A percentile compares a stretch with the other conserved stretches of the same genome.
Evolutionary conservation across 805 yeast genomes (phyloP).

Genomic region (Kodamaea leandrae): DNA sequence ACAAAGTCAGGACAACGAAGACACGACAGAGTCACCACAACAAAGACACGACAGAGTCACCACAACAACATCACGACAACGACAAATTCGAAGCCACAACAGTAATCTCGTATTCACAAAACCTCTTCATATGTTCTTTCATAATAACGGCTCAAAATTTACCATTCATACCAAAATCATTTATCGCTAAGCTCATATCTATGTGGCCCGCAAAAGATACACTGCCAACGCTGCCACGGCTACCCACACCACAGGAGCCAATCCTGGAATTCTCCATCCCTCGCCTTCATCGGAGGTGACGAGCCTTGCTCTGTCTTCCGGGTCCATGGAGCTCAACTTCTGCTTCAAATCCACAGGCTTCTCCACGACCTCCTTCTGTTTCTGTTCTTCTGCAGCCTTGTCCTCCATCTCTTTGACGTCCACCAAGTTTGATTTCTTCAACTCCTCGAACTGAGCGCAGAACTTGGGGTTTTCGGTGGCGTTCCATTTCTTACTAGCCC

Average conservation of each 20-base stretch:
- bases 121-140: too few relatives aligned
- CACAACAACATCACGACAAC: too few relatives aligned
- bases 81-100: too few relatives aligned
- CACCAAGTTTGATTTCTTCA: constrained; percentile 42
- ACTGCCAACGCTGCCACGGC: constrained; percentile 9
- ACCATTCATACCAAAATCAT: too few relatives aligned
- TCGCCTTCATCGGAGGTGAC: constrained; percentile 11
- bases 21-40: too few relatives aligned
- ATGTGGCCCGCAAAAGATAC: constrained; percentile 5
- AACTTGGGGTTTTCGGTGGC: constrained; percentile 56
- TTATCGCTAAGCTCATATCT: too few relatives aligned
- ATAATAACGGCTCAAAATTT: too few relatives aligned
- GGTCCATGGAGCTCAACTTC: constrained; percentile 49
- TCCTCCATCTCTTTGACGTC: constrained; percentile 23
- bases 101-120: too few relatives aligned
- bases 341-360: constrained; percentile 24
- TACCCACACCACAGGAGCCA: constrained; percentile 9
- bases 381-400: constrained; percentile 15
- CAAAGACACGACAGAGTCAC: too few relatives aligned
- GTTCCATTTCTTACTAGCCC: constrained; percentile 60
- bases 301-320: constrained; percentile 63
- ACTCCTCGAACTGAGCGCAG: constrained; percentile 65
- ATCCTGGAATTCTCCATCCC: constrained; percentile 2
- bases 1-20: too few relatives aligned
- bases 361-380: constrained; percentile 4